These are phyloP conservation scores for Dryas integrifolia DNA, from an alignment of 331 rosid genomes.

Conservation along the genomic window DNA sequence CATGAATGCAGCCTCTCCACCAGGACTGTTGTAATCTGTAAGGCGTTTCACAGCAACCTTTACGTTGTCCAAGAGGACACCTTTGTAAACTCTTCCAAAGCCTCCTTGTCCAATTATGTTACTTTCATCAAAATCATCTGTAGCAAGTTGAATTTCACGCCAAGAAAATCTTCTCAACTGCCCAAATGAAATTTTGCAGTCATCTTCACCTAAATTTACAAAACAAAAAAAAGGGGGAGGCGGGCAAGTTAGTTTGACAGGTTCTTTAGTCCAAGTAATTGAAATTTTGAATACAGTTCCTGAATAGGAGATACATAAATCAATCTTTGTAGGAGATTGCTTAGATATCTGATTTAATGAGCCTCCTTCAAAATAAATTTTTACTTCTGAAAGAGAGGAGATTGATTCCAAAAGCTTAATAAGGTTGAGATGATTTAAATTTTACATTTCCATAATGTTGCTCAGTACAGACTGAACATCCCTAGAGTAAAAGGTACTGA, in stretches of 20 bases:
- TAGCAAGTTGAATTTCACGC: slow-evolving; percentile 86
- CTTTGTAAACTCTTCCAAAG: slow-evolving; percentile 91
- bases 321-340: not conserved
- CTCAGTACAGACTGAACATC: not conserved
- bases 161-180: slow-evolving; percentile 79
- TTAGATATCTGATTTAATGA: not conserved
- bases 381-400: not conserved
- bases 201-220: slow-evolving; percentile 67
- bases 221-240: not conserved
- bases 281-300: not conserved
- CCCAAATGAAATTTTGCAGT: slow-evolving; percentile 56
- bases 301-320: not conserved
- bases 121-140: slow-evolving; percentile 67
- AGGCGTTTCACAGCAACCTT: slow-evolving; percentile 86
- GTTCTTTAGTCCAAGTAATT: not conserved
- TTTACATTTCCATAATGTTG: not conserved
- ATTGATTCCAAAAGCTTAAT: not conserved
- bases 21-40: slow-evolving; percentile 70
- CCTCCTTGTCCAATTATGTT: slow-evolving; percentile 97
- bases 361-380: not conserved
- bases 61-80: slow-evolving; percentile 64
- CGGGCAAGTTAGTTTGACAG: slow-evolving; percentile 22
- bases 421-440: not conserved
- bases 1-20: slow-evolving; percentile 91
- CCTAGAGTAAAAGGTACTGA: slow-evolving; percentile 4